phyloP scores from a whole-genome alignment of 2,329 filamentous ascomycete genomes.

The Scedosporium aurantiacum region DNA sequence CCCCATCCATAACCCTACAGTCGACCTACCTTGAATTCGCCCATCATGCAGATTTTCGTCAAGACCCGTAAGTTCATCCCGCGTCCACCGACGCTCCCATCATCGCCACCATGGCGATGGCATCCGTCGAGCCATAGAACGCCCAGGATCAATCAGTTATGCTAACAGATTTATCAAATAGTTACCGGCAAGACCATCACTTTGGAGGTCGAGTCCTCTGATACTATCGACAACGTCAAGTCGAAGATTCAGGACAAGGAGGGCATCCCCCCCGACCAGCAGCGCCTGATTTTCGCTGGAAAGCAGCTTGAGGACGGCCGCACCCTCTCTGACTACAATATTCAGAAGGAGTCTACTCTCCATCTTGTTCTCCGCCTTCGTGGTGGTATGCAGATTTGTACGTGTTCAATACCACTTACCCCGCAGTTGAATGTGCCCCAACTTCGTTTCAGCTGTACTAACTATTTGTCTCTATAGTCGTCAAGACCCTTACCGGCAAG shows the following conservation, averaged over 20 bases:
- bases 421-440: conserved; percentile 6
- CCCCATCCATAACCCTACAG: conserved; percentile 8
- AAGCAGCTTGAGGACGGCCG: conserved; percentile 95
- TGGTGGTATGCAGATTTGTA: conserved; percentile 53
- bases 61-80: conserved; percentile 67
- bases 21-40: conserved; percentile 17
- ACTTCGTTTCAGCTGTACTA: conserved; percentile 11
- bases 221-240: conserved; percentile 95
- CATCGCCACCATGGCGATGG: not conserved
- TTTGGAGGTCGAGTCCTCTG: conserved; percentile 70
- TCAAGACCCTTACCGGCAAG: conserved; percentile 84
- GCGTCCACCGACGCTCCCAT: not conserved
- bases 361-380: conserved; percentile 65
- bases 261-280: conserved; percentile 94
- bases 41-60: conserved; percentile 92
- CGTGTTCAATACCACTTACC: conserved; percentile 23
- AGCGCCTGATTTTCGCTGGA: conserved; percentile 89
- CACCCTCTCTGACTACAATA: conserved; percentile 48
- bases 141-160: conserved; percentile 32
- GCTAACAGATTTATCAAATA: conserved; percentile 15
- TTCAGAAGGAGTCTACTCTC: conserved; percentile 56
- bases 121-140: not conserved
- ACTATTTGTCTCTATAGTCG: conserved; percentile 28
- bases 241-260: conserved; percentile 97
- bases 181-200: conserved; percentile 58